These are phyloP conservation scores for Neurospora sublineolata DNA, from an alignment of 495 filamentous ascomycete species.

Conservation along the genomic window DNA sequence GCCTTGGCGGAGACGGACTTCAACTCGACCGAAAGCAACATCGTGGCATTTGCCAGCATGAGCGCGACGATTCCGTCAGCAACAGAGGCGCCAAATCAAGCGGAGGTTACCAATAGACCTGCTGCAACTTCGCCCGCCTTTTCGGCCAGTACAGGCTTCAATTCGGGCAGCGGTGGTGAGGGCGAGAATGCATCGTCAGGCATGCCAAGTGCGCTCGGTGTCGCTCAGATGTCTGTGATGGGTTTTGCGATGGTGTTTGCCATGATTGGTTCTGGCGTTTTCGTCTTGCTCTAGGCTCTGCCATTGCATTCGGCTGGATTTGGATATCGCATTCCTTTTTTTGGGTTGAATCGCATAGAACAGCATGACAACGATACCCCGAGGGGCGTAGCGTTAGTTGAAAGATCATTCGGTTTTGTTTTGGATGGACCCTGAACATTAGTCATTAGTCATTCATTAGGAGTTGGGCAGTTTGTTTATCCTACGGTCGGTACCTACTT, in stretches of 20 bases:
- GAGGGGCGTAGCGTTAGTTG: background rate
- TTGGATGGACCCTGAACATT: background rate
- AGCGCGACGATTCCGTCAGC: slow-evolving; percentile 42
- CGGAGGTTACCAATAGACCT: slow-evolving; percentile 18
- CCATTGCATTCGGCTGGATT: background rate
- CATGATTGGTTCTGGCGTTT: slow-evolving; percentile 33
- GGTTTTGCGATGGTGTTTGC: slow-evolving; percentile 25
- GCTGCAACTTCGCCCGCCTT: slow-evolving; percentile 24
- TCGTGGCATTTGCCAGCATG: slow-evolving; percentile 38
- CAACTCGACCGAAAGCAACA: slow-evolving; percentile 53
- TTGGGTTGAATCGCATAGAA: background rate
- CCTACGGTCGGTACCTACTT: background rate
- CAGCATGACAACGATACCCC: background rate
- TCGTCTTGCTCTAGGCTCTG: slow-evolving; percentile 14
- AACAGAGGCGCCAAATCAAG: slow-evolving; percentile 32
- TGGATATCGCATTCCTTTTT: background rate
- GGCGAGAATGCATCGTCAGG: slow-evolving; percentile 21
- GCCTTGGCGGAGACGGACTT: slow-evolving; percentile 78
- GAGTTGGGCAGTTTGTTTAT: background rate
- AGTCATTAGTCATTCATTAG: background rate
- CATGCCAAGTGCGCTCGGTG: slow-evolving; percentile 21
- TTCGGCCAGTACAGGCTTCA: slow-evolving; percentile 28
- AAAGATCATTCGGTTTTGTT: background rate
- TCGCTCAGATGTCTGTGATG: slow-evolving; percentile 22
- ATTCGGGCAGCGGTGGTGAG: background rate